Conservation (phyloP, 176 grass and related monocot genomes). For the Hsuehochloa calcarea region DNA sequence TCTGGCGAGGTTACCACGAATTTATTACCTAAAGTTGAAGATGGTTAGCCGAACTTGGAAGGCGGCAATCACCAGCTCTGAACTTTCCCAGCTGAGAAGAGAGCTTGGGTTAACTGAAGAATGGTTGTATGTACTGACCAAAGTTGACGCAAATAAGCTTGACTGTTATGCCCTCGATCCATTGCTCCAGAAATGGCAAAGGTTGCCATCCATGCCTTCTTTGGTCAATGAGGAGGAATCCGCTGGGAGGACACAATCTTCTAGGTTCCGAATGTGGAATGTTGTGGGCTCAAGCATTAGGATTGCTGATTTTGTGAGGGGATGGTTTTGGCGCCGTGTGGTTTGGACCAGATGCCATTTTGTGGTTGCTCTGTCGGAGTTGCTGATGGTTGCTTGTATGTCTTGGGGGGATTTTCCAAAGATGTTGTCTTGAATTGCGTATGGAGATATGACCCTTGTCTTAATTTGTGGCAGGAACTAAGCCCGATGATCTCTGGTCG, state of each 20-base stretch:
- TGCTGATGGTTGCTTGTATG: slow-evolving; percentile 72
- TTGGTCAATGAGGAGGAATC: slow-evolving; percentile 55
- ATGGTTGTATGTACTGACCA: slow-evolving; percentile 79
- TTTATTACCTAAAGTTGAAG: slow-evolving; percentile 62
- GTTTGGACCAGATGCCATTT: slow-evolving; percentile 60
- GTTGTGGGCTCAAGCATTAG: slow-evolving; percentile 74
- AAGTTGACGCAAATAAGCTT: slow-evolving; percentile 62
- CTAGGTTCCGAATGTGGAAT: slow-evolving; percentile 55
- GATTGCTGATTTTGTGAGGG: slow-evolving; percentile 71
- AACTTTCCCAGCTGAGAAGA: slow-evolving; percentile 60
- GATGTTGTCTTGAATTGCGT: slow-evolving; percentile 60
- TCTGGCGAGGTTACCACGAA: slow-evolving; percentile 71
- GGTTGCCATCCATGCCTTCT: slow-evolving; percentile 70
- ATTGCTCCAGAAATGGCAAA: slow-evolving; percentile 55
- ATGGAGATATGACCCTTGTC: slow-evolving; percentile 69
- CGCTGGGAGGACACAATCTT: slow-evolving; percentile 31
- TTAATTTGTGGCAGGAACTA: slow-evolving; percentile 74
- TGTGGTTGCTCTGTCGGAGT: slow-evolving; percentile 64
- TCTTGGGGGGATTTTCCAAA: slow-evolving; percentile 76
- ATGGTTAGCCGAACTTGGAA: slow-evolving; percentile 72
- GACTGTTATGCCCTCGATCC: slow-evolving; percentile 72
- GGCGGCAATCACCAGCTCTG: slow-evolving; percentile 44
- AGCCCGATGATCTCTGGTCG: slow-evolving; percentile 66
- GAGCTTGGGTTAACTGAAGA: slow-evolving; percentile 75
- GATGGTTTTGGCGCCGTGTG: slow-evolving; percentile 56